A percentile compares a stretch with the other conserved stretches of the same genome.
Conservation (phyloP, 2,329 filamentous ascomycete genomes). For the Daldinia eschscholtzii region DNA sequence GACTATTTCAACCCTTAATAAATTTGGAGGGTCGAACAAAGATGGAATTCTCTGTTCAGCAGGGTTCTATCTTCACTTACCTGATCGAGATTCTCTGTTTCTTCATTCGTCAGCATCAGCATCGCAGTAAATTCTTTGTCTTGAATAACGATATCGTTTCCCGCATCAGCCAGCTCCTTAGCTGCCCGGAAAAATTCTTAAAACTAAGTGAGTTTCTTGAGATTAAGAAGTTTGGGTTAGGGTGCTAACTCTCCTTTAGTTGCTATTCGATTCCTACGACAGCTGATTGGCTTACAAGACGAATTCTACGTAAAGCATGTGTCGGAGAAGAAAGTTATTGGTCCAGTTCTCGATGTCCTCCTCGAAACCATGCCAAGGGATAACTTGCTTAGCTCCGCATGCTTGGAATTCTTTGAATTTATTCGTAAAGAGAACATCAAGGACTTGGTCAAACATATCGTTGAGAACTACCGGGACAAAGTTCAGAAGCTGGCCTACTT, state of each 20-base stretch:
- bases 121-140: conserved; percentile 89
- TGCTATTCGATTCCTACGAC: conserved; percentile 93
- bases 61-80: conserved; percentile 91
- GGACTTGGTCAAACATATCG: conserved; percentile 83
- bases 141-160: conserved; percentile 81
- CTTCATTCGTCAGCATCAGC: conserved; percentile 89
- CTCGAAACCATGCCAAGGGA: conserved; percentile 89
- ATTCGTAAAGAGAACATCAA: conserved; percentile 87
- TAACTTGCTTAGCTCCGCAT: conserved; percentile 93
- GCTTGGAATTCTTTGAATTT: conserved; percentile 92
- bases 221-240: neutral
- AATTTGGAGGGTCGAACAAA: conserved; percentile 79
- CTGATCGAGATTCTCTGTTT: conserved; percentile 94
- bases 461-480: conserved; percentile 85
- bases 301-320: conserved; percentile 92
- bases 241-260: conserved; percentile 62
- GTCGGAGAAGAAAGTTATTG: conserved; percentile 83
- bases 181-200: conserved; percentile 88
- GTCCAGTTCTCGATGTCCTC: conserved; percentile 86
- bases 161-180: conserved; percentile 84
- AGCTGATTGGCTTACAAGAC: conserved; percentile 85
- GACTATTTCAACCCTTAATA: conserved; percentile 87
- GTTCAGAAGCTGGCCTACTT: conserved; percentile 83
- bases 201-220: conserved; percentile 76
- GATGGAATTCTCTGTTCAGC: conserved; percentile 80